phyloP scores from a whole-genome alignment of 805 yeast species.

The Saturnispora zaruensis region DNA sequence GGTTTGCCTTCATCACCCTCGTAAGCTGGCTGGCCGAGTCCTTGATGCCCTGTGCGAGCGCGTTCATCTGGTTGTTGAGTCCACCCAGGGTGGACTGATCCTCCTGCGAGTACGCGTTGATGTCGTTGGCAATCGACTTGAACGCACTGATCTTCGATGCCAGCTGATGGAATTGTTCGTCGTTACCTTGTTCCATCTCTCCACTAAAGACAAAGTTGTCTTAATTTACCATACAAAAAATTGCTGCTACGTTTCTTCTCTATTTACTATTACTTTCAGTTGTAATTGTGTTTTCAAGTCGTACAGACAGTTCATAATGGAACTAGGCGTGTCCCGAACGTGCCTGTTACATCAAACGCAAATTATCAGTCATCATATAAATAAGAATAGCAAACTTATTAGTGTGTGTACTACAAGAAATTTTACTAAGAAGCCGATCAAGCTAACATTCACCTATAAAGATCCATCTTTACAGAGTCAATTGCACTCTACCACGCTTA shows the following conservation, averaged over 20 bases:
- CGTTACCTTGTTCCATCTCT: slow-evolving; percentile 43
- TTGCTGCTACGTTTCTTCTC: background rate
- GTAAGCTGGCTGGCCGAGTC: slow-evolving; percentile 44
- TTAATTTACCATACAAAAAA: background rate
- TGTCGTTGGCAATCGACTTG: slow-evolving; percentile 59
- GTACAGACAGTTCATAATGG: slow-evolving; percentile 21
- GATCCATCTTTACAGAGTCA: background rate
- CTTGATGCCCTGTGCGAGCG: slow-evolving; percentile 40
- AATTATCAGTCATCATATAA: slow-evolving; percentile 28
- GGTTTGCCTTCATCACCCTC: slow-evolving; percentile 51
- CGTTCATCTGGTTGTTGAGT: slow-evolving; percentile 43
- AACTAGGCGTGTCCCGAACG: slow-evolving; percentile 29
- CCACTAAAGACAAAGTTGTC: background rate
- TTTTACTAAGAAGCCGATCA: background rate
- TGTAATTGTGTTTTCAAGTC: slow-evolving; percentile 29
- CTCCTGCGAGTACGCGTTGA: slow-evolving; percentile 54
- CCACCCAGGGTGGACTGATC: slow-evolving; percentile 35
- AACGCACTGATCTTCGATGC: slow-evolving; percentile 60
- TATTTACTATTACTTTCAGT: slow-evolving; percentile 11
- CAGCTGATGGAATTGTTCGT: slow-evolving; percentile 49
- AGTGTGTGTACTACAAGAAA: background rate
- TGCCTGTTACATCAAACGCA: slow-evolving; percentile 28
- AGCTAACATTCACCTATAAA: background rate
- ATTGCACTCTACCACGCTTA: background rate
- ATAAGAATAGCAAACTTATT: background rate